Percentiles rank a stretch among this genome's conserved stretches.
Evolutionary conservation across 306 rosid genomes (phyloP).

Genomic region (Medicago arabica): DNA sequence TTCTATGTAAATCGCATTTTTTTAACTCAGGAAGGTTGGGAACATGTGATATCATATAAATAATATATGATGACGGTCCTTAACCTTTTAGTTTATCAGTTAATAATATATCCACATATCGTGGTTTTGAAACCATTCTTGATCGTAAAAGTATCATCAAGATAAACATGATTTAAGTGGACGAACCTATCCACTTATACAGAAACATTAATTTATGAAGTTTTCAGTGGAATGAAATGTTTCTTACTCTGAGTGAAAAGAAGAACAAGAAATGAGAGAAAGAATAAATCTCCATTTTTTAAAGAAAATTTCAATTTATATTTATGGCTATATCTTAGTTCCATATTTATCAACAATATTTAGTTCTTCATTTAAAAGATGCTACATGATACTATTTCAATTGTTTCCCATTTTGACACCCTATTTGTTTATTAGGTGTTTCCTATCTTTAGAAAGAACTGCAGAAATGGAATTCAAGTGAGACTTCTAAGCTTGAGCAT

Average conservation of each 20-base stretch:
- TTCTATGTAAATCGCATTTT: constrained; percentile 21
- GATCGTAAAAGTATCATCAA: constrained; percentile 21
- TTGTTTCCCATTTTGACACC: constrained; percentile 42
- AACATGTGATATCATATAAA: constrained; percentile 14
- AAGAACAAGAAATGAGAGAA: constrained; percentile 27
- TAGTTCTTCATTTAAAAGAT: constrained; percentile 28
- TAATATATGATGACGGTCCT: constrained; percentile 25
- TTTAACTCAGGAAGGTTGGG: constrained; percentile 24
- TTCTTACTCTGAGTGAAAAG: constrained; percentile 26
- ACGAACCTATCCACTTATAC: constrained; percentile 15
- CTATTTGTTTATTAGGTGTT: constrained; percentile 67
- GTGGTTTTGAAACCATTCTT: constrained; percentile 34
- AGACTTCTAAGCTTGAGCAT: constrained; percentile 75
- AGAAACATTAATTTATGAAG: constrained; percentile 26
- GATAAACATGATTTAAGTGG: constrained; percentile 11
- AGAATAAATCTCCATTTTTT: constrained; percentile 17
- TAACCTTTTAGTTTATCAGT: constrained; percentile 32
- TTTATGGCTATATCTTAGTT: constrained; percentile 7
- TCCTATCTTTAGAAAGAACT: constrained; percentile 64
- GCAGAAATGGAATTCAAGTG: constrained; percentile 64
- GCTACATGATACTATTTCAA: constrained; percentile 25
- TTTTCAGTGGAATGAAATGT: constrained; percentile 11
- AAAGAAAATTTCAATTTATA: constrained; percentile 9
- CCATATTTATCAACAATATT: constrained; percentile 23
- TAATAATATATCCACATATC: constrained; percentile 25